Base-by-base conservation (phyloP, 176 grass and related monocot genomes). In the Rhipidocladum racemiflorum region DNA sequence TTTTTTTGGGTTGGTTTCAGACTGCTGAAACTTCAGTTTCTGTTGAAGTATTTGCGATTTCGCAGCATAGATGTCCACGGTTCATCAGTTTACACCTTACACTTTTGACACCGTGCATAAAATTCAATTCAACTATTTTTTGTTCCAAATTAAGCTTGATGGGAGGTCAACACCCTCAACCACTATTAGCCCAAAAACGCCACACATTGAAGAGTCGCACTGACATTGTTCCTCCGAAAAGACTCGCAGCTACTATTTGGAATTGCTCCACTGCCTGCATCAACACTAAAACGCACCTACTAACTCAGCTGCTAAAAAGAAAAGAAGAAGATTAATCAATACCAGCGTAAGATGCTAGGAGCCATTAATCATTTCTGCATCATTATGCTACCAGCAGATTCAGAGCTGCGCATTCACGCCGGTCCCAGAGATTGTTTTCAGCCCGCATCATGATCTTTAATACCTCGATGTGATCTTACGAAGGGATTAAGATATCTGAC, bases 161-260 rank as follows among this genome's bases (percentile, higher is more conserved):
- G 35, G 32, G 32, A 44, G 48, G 74, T 84, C 67, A 79, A 74
- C 65, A 74, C 61, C 68, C 1, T 84, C 59, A 61, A 49, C 78
- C 16, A 57, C 69, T 7, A 25, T 50, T 30, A 9, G 53, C 67
- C 38, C 45, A 3, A 38, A 71, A 38, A 71, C 7, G 25, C 4
- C 45, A 83, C 28, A 50, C 54, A 87, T 38, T 27, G 4, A 78
- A 72, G 74, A 56, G 15, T 14, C 74, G 13, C 21, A 18, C 35
- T 5, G 1, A 14, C 1, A 7, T 77, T 4, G 6, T n/a, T 34
- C 20, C 15, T 11, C 66, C 45, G 2, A 43, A 55, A 71, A 36
- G 53, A 62, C 36, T 39, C 66, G 35, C 1, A 29, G 60, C 62
- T 29, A 61, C 42, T 16, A 68, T 42, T 28, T 6, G 30, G 75